A percentile compares a stretch with the other conserved stretches of the same genome.
Conservation (phyloP, 2,329 filamentous ascomycete species). For the Colletotrichum liriopes region DNA sequence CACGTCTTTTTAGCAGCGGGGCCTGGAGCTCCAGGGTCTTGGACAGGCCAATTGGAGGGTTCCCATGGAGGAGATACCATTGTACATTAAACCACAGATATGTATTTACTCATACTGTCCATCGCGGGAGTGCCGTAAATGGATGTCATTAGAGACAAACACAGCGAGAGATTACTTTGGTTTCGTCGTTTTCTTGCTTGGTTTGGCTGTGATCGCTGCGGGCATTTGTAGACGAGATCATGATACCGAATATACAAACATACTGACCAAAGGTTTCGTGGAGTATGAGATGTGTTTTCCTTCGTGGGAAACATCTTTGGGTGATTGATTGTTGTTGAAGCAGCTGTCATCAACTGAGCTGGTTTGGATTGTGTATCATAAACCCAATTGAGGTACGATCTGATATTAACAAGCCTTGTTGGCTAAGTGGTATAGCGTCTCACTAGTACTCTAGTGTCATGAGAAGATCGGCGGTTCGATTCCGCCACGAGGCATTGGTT, state of each 20-base stretch:
- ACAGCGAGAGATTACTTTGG: neutral
- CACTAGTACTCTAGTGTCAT: conserved; percentile 41
- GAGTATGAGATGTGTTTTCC: neutral
- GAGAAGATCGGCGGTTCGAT: conserved; percentile 45
- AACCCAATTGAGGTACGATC: too few species aligned
- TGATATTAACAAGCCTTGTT: conserved; percentile 37
- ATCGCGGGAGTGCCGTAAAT: neutral
- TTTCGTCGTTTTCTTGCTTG: neutral
- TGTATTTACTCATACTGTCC: neutral
- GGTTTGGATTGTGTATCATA: too few species aligned
- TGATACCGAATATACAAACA: neutral
- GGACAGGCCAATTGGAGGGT: conserved; percentile 14
- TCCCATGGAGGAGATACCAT: conserved; percentile 36
- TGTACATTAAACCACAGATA: conserved; percentile 30
- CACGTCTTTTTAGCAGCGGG: conserved; percentile 18
- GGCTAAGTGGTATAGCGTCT: conserved; percentile 45
- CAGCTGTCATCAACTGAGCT: too few species aligned
- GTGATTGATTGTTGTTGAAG: too few species aligned
- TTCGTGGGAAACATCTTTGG: neutral
- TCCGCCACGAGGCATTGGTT: conserved; percentile 39
- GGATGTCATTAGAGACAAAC: conserved; percentile 15
- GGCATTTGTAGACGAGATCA: neutral
- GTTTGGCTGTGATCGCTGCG: neutral
- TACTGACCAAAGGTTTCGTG: neutral
- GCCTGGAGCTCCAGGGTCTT: conserved; percentile 36